Percentiles rank a stretch among this genome's conserved stretches.
Conservation (phyloP, 805 yeast genomes). For the Ogataea methylovora region DNA sequence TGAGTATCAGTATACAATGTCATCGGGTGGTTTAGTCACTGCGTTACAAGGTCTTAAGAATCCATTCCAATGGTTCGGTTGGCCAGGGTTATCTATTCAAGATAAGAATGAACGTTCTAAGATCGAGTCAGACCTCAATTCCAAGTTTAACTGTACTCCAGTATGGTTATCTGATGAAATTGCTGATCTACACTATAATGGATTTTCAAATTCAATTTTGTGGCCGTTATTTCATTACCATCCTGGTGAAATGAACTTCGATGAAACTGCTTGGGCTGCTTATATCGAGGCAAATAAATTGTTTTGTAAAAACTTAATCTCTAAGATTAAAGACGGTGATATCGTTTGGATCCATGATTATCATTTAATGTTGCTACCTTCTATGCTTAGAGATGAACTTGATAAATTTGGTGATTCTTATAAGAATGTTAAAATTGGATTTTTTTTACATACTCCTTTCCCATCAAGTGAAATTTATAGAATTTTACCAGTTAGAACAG, state of each 20-base stretch:
- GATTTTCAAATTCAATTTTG: constrained; percentile 86
- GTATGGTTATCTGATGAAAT: constrained; percentile 80
- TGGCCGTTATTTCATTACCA: constrained; percentile 99
- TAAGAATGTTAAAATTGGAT: constrained; percentile 71
- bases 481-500: constrained; percentile 90
- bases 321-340: constrained; percentile 71
- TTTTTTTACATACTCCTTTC: constrained; percentile 95
- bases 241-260: constrained; percentile 98
- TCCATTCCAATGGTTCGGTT: constrained; percentile 95
- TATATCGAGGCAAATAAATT: constrained; percentile 85
- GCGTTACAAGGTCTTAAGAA: constrained; percentile 89
- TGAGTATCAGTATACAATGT: constrained; percentile 74
- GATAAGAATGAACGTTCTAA: constrained; percentile 53
- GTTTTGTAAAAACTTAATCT: constrained; percentile 70
- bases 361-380: constrained; percentile 92
- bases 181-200: constrained; percentile 95
- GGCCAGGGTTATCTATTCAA: constrained; percentile 93
- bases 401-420: constrained; percentile 28
- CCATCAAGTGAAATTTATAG: constrained; percentile 96
- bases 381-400: constrained; percentile 65
- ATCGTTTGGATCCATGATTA: constrained; percentile 97
- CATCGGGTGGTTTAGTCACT: constrained; percentile 95
- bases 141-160: constrained; percentile 84
- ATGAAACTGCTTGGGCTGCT: constrained; percentile 97
- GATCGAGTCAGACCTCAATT: constrained; percentile 63